Base-by-base conservation (phyloP, 441 rosid genomes). In the Populus hybrid region DNA sequence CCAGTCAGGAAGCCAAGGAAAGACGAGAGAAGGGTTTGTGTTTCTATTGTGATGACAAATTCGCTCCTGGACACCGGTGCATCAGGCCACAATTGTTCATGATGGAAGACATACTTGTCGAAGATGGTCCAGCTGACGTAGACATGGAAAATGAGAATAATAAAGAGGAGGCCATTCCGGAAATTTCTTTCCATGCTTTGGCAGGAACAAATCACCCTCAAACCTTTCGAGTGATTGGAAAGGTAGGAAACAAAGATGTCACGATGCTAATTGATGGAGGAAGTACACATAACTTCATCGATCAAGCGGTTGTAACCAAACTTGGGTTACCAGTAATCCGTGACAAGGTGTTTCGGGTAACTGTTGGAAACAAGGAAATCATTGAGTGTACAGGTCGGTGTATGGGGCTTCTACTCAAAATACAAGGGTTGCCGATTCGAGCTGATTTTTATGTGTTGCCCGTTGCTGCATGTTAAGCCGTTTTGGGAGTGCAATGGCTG, bases 141-240 rank as follows among this genome's bases (percentile, higher is more conserved):
- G 28, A 6, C 24, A 24, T 20, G 23, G 67, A 40, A 2, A 40
- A 10, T 40, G 14, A 40, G 50, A 2, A 40, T 0, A 40, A 0
- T 10, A 4, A 0, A 9, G 50, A 40, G 0, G 50, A 40, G 50
- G 50, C 14, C 50, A 42, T 42, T 12, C 6, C 18, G 0, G 18
- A 42, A 42, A 42, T 42, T 42, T 42, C 53, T 0, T 42, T 42
- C 16, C 53, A 42, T 42, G 30, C 67, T 11, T 0, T 64, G 12
- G 10, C 30, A 0, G 5, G 2, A 8, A 3, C 6, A 0, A 11
- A 0, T 21, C 30, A 64, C 0, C 30, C 30, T 0, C 6, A 64
- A 9, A 64, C 30, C 14, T 2, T 64, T 0, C 67, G 2, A 0
- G 30, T 23, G 30, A 64, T 23, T n/a, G 67, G 67, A 9, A 64